These are phyloP conservation scores for Tremellales sp. DNA, from an alignment of 1,284 basidiomycete species.

Conservation along the genomic window DNA sequence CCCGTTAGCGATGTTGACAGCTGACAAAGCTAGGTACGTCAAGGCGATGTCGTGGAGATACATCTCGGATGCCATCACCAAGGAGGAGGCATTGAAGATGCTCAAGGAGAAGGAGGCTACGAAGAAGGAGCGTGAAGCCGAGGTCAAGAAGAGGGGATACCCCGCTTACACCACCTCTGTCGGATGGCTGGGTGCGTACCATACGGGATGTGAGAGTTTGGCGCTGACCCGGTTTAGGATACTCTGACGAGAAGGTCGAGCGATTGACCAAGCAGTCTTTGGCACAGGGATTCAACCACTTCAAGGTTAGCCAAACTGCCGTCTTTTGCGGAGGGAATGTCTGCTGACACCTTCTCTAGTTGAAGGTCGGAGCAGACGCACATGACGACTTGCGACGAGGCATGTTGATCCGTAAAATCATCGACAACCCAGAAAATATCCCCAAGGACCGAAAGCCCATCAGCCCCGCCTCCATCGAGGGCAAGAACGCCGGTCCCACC, in stretches of 20 bases:
- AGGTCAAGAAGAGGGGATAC: slow-evolving; percentile 66
- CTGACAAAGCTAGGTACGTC: slow-evolving; percentile 56
- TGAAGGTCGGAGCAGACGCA: slow-evolving; percentile 86
- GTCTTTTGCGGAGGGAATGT: background rate
- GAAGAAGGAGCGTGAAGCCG: slow-evolving; percentile 72
- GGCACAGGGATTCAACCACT: slow-evolving; percentile 83
- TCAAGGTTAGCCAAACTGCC: slow-evolving; percentile 57
- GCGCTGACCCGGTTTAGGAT: slow-evolving; percentile 52
- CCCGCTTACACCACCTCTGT: slow-evolving; percentile 93
- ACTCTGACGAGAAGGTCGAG: slow-evolving; percentile 85
- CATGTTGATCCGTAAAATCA: slow-evolving; percentile 82
- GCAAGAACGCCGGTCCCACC: slow-evolving; percentile 91
- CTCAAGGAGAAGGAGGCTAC: slow-evolving; percentile 70
- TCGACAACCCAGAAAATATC: slow-evolving; percentile 69
- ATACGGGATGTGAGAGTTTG: background rate
- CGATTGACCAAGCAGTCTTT: slow-evolving; percentile 82
- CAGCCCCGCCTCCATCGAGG: slow-evolving; percentile 63
- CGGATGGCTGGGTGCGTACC: slow-evolving; percentile 71
- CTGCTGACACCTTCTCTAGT: slow-evolving; percentile 48
- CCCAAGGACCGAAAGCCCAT: slow-evolving; percentile 52
- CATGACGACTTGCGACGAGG: slow-evolving; percentile 82
- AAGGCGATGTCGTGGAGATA: slow-evolving; percentile 80
- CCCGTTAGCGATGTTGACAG: background rate
- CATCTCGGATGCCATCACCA: slow-evolving; percentile 88
- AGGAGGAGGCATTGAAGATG: slow-evolving; percentile 79